Evolutionary conservation across 2,329 filamentous ascomycete genomes (phyloP), one percentile per base, ranked within the genome.

Genomic region (Aureobasidium vineae): DNA sequence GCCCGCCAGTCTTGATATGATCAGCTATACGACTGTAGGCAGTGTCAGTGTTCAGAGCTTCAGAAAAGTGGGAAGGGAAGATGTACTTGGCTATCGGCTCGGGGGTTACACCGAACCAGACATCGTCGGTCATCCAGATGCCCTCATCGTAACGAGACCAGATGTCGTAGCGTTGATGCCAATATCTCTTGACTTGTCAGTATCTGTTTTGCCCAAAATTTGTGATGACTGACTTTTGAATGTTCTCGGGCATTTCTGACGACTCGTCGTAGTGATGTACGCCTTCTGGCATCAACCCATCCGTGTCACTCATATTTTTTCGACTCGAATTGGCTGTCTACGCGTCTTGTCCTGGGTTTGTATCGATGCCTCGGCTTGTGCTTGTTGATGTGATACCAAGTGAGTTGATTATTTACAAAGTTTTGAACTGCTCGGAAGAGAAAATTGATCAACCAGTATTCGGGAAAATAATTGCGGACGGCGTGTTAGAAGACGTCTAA

Each of bases 21-120:
- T 82, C 74, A 19, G 93, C 91, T 63, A 96, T 91, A 78, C 89
- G 87, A 67, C 90, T 89, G 84, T 66, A 85, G 89, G 5, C 16
- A 13, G 8, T 36, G 52, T 53, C 31, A 66, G 33, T 21, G 38
- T 33, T 7, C 3, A 53, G 23, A 36, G 33, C 10, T 26, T 31
- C 5, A 43, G 40, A 19, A 7, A 26, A 45, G 4, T 21, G 26
- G 33, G 43, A 41, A 53, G 19, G 13, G 79, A 83, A 5, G 19
- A 38, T 36, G 73, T 81, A 95, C 91, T 84, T 87, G 68, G 95
- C 95, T 33, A 99, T 86, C 5, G 91, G 90, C 77, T 99, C 94
- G 16, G 95, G 93, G 0, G 96, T 99, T 8, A 98, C 93, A 65
- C 93, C 95, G 76, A 95, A 99, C 95, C 95, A 99, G 64, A 92